phyloP scores from a whole-genome alignment of 1,139 yeast species.

The Saccharomyces hybrid region DNA sequence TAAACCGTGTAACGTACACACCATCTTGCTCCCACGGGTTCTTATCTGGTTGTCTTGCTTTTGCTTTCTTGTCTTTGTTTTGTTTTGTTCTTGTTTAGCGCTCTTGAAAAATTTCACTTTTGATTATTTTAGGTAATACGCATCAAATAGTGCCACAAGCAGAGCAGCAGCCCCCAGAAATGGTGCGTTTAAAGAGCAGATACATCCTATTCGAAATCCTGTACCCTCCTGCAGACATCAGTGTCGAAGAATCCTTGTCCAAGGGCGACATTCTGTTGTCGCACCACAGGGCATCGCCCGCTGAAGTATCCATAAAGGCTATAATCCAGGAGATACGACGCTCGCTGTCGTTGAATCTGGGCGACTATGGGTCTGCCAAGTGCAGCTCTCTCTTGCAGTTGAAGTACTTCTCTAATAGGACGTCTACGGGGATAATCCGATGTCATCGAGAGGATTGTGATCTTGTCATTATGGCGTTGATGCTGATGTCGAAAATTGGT shows the following conservation, averaged over 20 bases:
- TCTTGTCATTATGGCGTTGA: constrained; percentile 60
- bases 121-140: not conserved
- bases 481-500: constrained; percentile 51
- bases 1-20: not conserved
- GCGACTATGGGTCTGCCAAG: constrained; percentile 70
- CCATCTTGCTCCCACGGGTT: not conserved
- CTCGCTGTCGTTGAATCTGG: constrained; percentile 54
- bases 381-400: constrained; percentile 55
- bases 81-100: not conserved
- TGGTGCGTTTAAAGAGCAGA: constrained; percentile 86
- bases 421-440: constrained; percentile 79
- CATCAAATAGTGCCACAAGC: not conserved
- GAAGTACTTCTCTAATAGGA: constrained; percentile 73
- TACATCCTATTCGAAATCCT: constrained; percentile 74
- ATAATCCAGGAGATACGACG: constrained; percentile 49
- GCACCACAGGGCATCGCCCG: constrained; percentile 46
- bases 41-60: not conserved
- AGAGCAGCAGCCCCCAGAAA: constrained; percentile 21
- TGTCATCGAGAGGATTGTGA: constrained; percentile 63
- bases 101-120: not conserved
- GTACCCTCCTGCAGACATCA: constrained; percentile 42
- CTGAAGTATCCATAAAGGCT: constrained; percentile 38
- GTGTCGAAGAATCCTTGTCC: constrained; percentile 7
- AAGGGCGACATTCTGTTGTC: constrained; percentile 33
- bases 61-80: not conserved